Base-by-base conservation (phyloP, 2,329 filamentous ascomycete genomes). In the Phialophora verrucosa region DNA sequence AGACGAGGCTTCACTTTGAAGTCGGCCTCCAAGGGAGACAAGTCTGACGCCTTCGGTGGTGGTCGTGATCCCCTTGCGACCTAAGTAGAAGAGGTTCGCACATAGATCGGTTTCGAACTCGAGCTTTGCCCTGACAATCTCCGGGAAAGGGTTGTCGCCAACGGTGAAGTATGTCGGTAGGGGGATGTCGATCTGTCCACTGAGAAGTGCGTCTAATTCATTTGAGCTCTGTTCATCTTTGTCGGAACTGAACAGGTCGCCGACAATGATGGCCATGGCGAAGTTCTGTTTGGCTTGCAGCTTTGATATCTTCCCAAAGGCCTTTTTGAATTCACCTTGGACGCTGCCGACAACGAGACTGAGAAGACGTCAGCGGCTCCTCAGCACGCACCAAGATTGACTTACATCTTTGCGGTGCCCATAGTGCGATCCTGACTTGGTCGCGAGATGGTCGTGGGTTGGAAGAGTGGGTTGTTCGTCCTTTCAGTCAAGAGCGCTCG, bases 91-190 rank as follows among this genome's bases (percentile, higher is more conserved):
- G 11, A 99, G 85, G 75, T 99, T 98, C n/a, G 90, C 85, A 76
- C 93, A 97, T 20, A 99, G 84, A 73, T 90, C 87, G 69, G 84
- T 89, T 69, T 90, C 87, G 38, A 85, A 85, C 74, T 92, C 85
- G 60, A 98, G 84, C 76, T 88, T 93, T 74, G 91, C 86, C 23
- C 90, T 82, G 25, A 97, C 86, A 32, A 82, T 80, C 2, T 83
- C 78, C 0, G 95, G 95, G 5, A 99, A 83, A n/a, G 89, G 80
- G 55, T 84, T 84, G 44, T 83, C 88, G 71, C 91, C 93, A 67
- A 97, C 83, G 2, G 91, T 92, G 76, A 98, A 99, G 80, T 99
- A 99, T 8, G 91, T 96, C 1, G 93, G 89, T 0, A 98, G 81
- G 2, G 93, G 89, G 4, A 98, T 83, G 25, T 83, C 76, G 60